phyloP scores from a whole-genome alignment of 805 yeast species.

The Kurtzmaniella cleridarum region DNA sequence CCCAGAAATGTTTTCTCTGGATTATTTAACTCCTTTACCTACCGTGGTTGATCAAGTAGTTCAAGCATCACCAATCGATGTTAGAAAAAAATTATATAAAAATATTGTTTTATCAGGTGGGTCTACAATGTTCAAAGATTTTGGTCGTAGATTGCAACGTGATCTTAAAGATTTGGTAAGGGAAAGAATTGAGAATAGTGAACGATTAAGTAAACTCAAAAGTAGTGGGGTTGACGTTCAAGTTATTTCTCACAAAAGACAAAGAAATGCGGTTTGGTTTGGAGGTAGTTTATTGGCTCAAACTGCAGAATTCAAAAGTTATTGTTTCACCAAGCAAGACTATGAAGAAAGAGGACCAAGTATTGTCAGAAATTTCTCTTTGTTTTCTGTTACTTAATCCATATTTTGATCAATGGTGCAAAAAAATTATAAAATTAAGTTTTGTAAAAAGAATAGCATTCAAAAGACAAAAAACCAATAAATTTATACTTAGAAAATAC shows the following conservation, averaged over 20 bases:
- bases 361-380: slow-evolving; percentile 93
- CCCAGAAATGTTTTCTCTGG: slow-evolving; percentile 95
- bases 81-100: slow-evolving; percentile 91
- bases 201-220: slow-evolving; percentile 57
- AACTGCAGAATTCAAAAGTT: slow-evolving; percentile 92
- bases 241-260: slow-evolving; percentile 95
- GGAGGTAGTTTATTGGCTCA: slow-evolving; percentile 97
- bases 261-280: slow-evolving; percentile 98
- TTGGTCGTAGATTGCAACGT: slow-evolving; percentile 95
- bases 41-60: slow-evolving; percentile 93
- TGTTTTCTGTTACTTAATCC: slow-evolving; percentile 78
- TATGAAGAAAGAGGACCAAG: slow-evolving; percentile 98
- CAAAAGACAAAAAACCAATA: neutral
- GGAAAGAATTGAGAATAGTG: slow-evolving; percentile 80
- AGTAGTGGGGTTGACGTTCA: slow-evolving; percentile 95
- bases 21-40: slow-evolving; percentile 93
- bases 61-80: slow-evolving; percentile 95
- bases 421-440: no score
- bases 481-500: neutral
- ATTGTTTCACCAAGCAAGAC: slow-evolving; percentile 94
- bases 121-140: slow-evolving; percentile 97
- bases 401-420: no score
- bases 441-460: neutral
- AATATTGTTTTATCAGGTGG: slow-evolving; percentile 97
- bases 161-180: slow-evolving; percentile 85